Evolutionary conservation across 1,284 basidiomycete genomes (phyloP).

Genomic region (Cutaneotrichosporon daszewskae): DNA sequence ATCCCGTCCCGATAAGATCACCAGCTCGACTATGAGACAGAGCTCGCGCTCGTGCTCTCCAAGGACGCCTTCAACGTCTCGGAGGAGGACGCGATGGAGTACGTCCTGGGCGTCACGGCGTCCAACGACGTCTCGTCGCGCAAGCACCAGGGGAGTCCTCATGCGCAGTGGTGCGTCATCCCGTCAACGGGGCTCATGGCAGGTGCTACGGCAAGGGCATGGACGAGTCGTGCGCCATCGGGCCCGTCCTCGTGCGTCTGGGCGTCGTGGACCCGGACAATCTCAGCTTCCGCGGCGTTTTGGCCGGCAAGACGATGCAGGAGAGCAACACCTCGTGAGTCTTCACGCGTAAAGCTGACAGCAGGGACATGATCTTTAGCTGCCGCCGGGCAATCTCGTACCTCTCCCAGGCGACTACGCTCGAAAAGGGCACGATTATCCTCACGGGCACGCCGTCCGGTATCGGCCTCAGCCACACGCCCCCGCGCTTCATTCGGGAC

Average conservation of each 20-base stretch:
- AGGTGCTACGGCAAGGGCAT: constrained; percentile 44
- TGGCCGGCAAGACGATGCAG: constrained; percentile 20
- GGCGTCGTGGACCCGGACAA: constrained; percentile 15
- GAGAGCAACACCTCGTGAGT: constrained; percentile 16
- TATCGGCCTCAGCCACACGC: constrained; percentile 41
- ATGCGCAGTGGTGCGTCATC: too few relatives aligned
- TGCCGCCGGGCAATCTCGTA: constrained; percentile 54
- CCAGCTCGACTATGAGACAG: constrained; percentile 51
- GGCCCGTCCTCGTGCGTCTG: constrained; percentile 38
- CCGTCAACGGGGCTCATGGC: too few relatives aligned
- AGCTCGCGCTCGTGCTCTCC: constrained; percentile 51
- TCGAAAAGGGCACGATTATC: constrained; percentile 72
- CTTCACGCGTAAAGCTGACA: neutral
- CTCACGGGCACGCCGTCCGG: constrained; percentile 55
- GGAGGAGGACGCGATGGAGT: constrained; percentile 50
- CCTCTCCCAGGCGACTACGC: constrained; percentile 78
- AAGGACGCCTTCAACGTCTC: constrained; percentile 50
- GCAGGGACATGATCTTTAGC: constrained; percentile 48
- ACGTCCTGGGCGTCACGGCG: constrained; percentile 53
- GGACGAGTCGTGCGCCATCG: constrained; percentile 48
- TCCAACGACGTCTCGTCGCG: constrained; percentile 47
- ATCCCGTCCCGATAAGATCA: too few relatives aligned
- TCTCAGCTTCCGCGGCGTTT: constrained; percentile 16
- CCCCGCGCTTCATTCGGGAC: constrained; percentile 34
- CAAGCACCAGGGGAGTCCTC: constrained; percentile 24